Evolutionary conservation across 192 early-diverging fungal genomes (phyloP).

Genomic region (Coemansia sp.): DNA sequence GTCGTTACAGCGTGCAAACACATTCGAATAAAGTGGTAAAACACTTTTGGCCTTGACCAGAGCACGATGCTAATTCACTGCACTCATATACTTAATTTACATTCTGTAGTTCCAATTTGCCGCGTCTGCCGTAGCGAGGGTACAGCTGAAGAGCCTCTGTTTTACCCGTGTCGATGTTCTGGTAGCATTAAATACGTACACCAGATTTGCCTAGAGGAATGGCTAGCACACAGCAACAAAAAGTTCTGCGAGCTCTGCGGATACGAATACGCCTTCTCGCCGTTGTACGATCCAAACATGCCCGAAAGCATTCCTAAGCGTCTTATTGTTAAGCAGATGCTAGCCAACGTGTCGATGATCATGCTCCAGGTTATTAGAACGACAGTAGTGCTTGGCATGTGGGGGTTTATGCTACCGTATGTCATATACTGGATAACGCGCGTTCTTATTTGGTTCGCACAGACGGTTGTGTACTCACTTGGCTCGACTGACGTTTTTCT

Average conservation of each 20-base stretch:
- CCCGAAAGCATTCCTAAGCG: conserved; percentile 62
- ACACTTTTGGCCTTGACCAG: background rate
- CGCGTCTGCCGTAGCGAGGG: conserved; percentile 77
- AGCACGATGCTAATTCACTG: background rate
- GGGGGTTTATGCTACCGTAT: conserved; percentile 82
- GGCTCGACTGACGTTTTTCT: conserved; percentile 3
- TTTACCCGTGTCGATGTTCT: conserved; percentile 93
- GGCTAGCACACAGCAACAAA: conserved; percentile 80
- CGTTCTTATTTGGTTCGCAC: conserved; percentile 79
- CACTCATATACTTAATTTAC: background rate
- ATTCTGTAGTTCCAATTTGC: conserved; percentile 63
- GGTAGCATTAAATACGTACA: conserved; percentile 96
- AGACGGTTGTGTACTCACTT: conserved; percentile 36
- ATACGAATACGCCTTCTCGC: conserved; percentile 79
- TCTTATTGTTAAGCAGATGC: conserved; percentile 58
- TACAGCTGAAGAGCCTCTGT: conserved; percentile 80
- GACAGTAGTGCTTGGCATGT: conserved; percentile 65
- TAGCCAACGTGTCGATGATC: conserved; percentile 44
- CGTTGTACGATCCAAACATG: conserved; percentile 72
- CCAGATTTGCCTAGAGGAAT: conserved; percentile 82
- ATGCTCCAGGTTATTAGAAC: conserved; percentile 53
- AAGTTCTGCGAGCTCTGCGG: conserved; percentile 88
- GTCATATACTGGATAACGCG: conserved; percentile 80
- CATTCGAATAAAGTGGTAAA: too few relatives aligned
- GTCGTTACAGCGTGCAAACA: too few relatives aligned